These are phyloP conservation scores for Knoxdaviesia proteae DNA, from an alignment of 2,329 filamentous ascomycete genomes.

Conservation along the genomic window DNA sequence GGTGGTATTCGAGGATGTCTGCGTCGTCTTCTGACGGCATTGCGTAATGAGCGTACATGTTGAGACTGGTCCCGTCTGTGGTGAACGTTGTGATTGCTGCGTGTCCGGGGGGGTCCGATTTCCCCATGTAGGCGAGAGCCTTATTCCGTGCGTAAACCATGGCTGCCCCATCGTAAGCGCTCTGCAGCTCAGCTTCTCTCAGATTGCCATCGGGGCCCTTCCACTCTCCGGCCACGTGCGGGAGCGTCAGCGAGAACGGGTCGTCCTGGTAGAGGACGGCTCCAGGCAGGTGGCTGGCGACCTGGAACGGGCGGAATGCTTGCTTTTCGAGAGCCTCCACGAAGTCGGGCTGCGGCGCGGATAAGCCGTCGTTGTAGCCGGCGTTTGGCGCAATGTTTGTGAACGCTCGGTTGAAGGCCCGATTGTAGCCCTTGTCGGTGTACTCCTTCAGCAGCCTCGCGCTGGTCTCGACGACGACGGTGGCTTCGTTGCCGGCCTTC, in stretches of 20 bases:
- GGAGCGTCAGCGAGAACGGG: conserved; percentile 7
- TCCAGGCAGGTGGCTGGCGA: conserved; percentile 4
- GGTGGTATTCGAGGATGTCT: conserved; percentile 7
- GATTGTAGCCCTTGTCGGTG: neutral
- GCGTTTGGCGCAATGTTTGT: conserved; percentile 8
- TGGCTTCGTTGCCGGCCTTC: neutral
- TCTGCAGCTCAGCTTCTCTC: conserved; percentile 6
- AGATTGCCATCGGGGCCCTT: conserved; percentile 5
- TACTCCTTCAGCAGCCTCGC: conserved; percentile 7
- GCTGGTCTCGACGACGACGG: neutral
- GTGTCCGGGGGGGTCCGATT: conserved; percentile 6
- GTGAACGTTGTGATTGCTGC: conserved; percentile 10
- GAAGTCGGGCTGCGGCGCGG: conserved; percentile 10
- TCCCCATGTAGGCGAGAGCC: conserved; percentile 7
- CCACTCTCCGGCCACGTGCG: conserved; percentile 11
- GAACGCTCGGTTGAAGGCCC: conserved; percentile 4
- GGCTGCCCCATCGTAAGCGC: conserved; percentile 9
- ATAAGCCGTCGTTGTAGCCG: conserved; percentile 10
- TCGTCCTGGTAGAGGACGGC: conserved; percentile 7
- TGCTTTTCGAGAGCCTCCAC: conserved; percentile 8
- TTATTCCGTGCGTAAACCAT: conserved; percentile 10
- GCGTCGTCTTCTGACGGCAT: conserved; percentile 3
- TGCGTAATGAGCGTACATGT: conserved; percentile 11
- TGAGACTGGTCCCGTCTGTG: conserved; percentile 9
- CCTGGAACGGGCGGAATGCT: conserved; percentile 3